phyloP scores from a whole-genome alignment of 805 yeast genomes.

The Yarrowia sp. region DNA sequence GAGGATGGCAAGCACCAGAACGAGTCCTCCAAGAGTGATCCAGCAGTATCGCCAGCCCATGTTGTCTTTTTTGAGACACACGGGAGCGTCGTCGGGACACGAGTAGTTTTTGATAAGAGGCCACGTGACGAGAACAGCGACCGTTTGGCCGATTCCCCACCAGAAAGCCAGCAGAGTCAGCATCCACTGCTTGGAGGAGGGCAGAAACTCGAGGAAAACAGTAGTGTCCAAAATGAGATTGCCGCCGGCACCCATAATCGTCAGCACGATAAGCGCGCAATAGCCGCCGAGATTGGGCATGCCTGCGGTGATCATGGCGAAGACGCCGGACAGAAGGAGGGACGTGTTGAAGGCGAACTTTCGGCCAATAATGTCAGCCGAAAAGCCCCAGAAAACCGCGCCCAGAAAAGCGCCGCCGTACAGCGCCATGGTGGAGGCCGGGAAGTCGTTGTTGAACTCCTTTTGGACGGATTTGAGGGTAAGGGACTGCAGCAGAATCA shows the following conservation, averaged over 20 bases:
- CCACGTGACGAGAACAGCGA: conserved; percentile 62
- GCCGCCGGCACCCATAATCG: conserved; percentile 62
- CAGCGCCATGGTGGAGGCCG: conserved; percentile 56
- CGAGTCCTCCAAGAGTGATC: conserved; percentile 62
- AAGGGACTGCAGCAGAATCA: conserved; percentile 57
- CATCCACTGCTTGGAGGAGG: conserved; percentile 59
- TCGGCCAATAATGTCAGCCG: conserved; percentile 63
- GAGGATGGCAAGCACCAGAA: conserved; percentile 56
- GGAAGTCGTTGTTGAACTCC: conserved; percentile 57
- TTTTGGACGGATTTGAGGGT: conserved; percentile 57
- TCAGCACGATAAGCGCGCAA: conserved; percentile 53
- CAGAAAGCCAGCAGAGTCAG: conserved; percentile 62
- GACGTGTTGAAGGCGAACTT: conserved; percentile 60
- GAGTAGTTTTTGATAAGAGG: conserved; percentile 60
- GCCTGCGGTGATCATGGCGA: conserved; percentile 62
- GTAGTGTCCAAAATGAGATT: conserved; percentile 63
- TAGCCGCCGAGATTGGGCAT: conserved; percentile 59
- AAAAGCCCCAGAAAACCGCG: conserved; percentile 62
- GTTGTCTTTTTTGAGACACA: conserved; percentile 57
- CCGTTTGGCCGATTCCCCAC: conserved; percentile 71
- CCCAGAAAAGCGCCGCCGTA: conserved; percentile 63
- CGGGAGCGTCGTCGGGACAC: conserved; percentile 52
- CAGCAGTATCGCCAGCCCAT: conserved; percentile 70
- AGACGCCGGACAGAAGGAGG: conserved; percentile 56
- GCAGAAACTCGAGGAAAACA: conserved; percentile 61